Percentiles rank a stretch among this genome's conserved stretches.
Evolutionary conservation across 805 yeast species (phyloP).

Genomic region (Pichia membranifaciens): DNA sequence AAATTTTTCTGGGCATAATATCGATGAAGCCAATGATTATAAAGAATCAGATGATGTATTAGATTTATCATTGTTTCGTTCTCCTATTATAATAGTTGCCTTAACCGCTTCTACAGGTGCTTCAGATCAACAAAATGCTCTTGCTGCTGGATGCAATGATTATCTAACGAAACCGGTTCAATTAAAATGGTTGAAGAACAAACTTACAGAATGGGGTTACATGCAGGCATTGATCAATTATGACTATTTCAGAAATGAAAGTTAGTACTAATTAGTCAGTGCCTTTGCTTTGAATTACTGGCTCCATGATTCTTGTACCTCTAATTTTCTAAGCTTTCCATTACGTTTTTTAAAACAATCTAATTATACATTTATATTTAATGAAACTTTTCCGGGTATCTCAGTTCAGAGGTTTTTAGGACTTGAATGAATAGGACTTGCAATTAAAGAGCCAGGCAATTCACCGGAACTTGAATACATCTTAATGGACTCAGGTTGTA

Average conservation of each 20-base stretch:
- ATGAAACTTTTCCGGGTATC: too few relatives aligned
- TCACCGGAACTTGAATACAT: neutral
- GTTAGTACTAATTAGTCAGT: too few relatives aligned
- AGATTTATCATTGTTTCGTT: slow-evolving; percentile 60
- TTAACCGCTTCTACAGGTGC: slow-evolving; percentile 86
- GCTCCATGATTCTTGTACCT: too few relatives aligned
- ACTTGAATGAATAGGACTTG: slow-evolving; percentile 2
- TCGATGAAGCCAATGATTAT: neutral
- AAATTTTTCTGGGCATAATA: slow-evolving; percentile 29
- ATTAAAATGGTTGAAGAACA: slow-evolving; percentile 86
- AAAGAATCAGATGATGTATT: slow-evolving; percentile 41
- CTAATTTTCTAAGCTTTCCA: too few relatives aligned
- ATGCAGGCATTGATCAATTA: slow-evolving; percentile 97
- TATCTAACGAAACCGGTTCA: slow-evolving; percentile 94
- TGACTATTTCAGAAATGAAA: slow-evolving; percentile 73
- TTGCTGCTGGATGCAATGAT: slow-evolving; percentile 97
- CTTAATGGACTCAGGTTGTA: neutral
- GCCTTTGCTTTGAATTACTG: too few relatives aligned
- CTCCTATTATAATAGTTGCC: slow-evolving; percentile 98
- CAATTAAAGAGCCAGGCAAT: slow-evolving; percentile 1
- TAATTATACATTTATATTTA: too few relatives aligned
- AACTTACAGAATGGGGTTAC: slow-evolving; percentile 97
- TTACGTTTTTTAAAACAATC: too few relatives aligned
- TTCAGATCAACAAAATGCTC: slow-evolving; percentile 81
- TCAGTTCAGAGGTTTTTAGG: neutral